Percentiles rank a stretch among this genome's conserved stretches.
Conservation (phyloP, 2,329 filamentous ascomycete species). For the Colletotrichum abscissum region DNA sequence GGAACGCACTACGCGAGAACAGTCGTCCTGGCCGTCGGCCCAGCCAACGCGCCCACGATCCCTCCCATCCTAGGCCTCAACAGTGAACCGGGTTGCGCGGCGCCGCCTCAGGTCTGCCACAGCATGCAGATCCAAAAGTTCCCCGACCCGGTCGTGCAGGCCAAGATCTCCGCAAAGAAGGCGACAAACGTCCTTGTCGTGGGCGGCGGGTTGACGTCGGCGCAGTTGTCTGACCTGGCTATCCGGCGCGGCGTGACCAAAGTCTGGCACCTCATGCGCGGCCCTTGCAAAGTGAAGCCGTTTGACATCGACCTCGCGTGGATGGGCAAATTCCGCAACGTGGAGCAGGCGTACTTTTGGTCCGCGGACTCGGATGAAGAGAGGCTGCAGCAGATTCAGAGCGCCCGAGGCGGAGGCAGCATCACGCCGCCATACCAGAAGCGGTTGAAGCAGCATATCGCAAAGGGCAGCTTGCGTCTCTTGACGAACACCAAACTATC, state of each 20-base stretch:
- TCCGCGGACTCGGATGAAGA: conserved; percentile 78
- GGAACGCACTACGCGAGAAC: conserved; percentile 66
- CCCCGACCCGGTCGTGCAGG: conserved; percentile 62
- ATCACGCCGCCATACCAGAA: conserved; percentile 77
- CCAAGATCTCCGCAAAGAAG: conserved; percentile 61
- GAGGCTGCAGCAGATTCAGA: conserved; percentile 72
- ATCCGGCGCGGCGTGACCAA: conserved; percentile 73
- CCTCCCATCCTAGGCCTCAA: conserved; percentile 51
- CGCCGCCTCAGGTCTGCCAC: conserved; percentile 65
- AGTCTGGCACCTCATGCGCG: conserved; percentile 78
- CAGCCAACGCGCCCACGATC: conserved; percentile 69
- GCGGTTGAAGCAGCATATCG: conserved; percentile 70
- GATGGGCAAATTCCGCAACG: conserved; percentile 86
- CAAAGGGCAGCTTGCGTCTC: conserved; percentile 63
- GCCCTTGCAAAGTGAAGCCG: conserved; percentile 71
- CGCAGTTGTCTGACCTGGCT: conserved; percentile 77
- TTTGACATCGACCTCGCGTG: conserved; percentile 83
- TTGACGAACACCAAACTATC: conserved; percentile 68
- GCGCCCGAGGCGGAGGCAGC: conserved; percentile 80
- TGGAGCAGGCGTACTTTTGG: conserved; percentile 82
- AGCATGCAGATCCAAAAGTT: conserved; percentile 72
- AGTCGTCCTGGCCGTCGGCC: conserved; percentile 78
- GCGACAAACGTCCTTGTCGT: conserved; percentile 76
- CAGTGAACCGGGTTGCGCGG: conserved; percentile 13
- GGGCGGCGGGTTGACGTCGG: conserved; percentile 81